Evolutionary conservation across 148 eudicot genomes (phyloP), one percentile per base, ranked within the genome.

Genomic region (Dysphania ambrosioides): DNA sequence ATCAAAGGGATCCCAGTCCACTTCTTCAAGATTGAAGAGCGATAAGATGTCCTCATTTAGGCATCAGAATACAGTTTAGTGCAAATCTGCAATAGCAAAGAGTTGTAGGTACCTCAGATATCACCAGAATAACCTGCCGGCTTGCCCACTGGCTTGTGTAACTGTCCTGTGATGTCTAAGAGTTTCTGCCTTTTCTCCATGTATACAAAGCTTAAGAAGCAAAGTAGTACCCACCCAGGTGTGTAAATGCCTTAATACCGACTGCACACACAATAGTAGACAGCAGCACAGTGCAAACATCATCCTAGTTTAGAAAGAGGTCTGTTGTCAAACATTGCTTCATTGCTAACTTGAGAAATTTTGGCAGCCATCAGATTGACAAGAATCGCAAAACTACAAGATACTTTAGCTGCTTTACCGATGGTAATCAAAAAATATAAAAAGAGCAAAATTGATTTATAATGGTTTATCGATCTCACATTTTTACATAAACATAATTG

Each of bases 21-120:
- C 70, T 89, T 93, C 79, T 91, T 91, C 85, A 89, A 83, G 76
- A 92, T 92, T 36, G 78, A 27, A n/a, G n/a, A n/a, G 29, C 7
- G 8, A 66, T 23, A 21, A 8, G 44, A 2, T 68, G 40, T 68
- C 42, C 13, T 40, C 47, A 31, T 59, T 44, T 23, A 31, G 53
- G 32, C 19, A 36, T 41, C 77, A 74, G 21, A 29, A 72, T 60
- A 64, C 53, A 59, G 26, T 24, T 36, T 40, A 55, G 26, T 18
- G 27, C 24, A 73, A n/a, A 7, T 30, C 23, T 60, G 67, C 19
- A 29, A 73, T 51, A 51, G 2, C 55, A 31, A n/a, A 18, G 71
- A 9, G 24, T 34, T 26, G 75, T 36, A 29, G n/a, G n/a, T n/a
- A n/a, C n/a, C 4, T n/a, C n/a, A n/a, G 56, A 70, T 8, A 23